Evolutionary conservation across 768 basidiomycete species (phyloP).

Genomic region (Heimioporus sp.): DNA sequence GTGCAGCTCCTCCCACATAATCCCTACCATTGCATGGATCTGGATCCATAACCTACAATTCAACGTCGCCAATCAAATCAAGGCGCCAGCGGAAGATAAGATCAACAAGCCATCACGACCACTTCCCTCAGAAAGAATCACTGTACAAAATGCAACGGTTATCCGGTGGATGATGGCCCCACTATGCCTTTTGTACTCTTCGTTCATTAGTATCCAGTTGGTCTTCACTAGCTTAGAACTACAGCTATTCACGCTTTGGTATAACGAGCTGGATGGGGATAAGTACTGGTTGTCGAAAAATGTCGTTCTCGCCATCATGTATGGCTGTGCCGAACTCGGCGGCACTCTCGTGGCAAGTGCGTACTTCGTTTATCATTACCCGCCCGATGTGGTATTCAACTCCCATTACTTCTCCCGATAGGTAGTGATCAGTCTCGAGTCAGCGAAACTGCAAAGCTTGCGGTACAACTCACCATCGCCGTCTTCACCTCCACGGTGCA

Average conservation of each 20-base stretch:
- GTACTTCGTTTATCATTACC: neutral
- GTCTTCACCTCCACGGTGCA: slow-evolving; percentile 48
- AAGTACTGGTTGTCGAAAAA: slow-evolving; percentile 40
- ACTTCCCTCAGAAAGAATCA: slow-evolving; percentile 42
- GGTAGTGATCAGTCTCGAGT: slow-evolving; percentile 22
- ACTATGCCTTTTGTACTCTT: slow-evolving; percentile 34
- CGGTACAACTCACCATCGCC: slow-evolving; percentile 35
- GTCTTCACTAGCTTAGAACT: slow-evolving; percentile 35
- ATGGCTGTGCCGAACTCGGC: slow-evolving; percentile 37
- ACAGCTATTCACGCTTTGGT: slow-evolving; percentile 32
- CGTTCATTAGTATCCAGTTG: slow-evolving; percentile 30
- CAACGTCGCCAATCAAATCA: slow-evolving; percentile 43
- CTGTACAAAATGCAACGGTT: slow-evolving; percentile 28
- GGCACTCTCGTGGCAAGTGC: slow-evolving; percentile 39
- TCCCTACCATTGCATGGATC: slow-evolving; percentile 39
- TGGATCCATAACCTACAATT: slow-evolving; percentile 45
- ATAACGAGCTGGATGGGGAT: slow-evolving; percentile 39
- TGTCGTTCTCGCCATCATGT: slow-evolving; percentile 36
- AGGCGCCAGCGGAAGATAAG: slow-evolving; percentile 40
- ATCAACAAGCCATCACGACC: slow-evolving; percentile 46
- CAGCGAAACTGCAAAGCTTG: slow-evolving; percentile 27
- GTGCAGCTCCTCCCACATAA: slow-evolving; percentile 6
- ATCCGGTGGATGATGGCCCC: slow-evolving; percentile 38
- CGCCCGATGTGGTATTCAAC: neutral
- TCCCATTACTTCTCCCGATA: slow-evolving; percentile 1